Conservation (phyloP, 2,329 filamentous ascomycete species). For the Graphiopsis chlorocephala region DNA sequence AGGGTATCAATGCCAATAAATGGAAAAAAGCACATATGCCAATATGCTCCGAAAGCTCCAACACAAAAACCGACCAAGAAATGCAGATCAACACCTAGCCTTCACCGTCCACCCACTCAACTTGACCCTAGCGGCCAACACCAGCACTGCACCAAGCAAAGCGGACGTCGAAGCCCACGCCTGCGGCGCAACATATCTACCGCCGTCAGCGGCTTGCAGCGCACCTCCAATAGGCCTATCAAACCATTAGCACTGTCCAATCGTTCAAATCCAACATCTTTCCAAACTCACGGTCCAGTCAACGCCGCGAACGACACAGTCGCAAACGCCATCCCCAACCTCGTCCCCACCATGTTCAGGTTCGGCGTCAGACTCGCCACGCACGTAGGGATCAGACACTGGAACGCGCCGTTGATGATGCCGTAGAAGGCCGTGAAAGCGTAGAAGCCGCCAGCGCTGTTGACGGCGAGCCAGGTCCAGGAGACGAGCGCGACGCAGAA, state of each 20-base stretch:
- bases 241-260: background rate
- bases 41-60: background rate
- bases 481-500: constrained; percentile 47
- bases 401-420: constrained; percentile 43
- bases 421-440: constrained; percentile 47
- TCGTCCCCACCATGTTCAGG: constrained; percentile 44
- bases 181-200: constrained; percentile 43
- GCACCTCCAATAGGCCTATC: constrained; percentile 45
- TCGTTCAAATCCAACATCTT: background rate
- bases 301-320: constrained; percentile 45
- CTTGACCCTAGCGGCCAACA: constrained; percentile 25
- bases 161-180: constrained; percentile 39
- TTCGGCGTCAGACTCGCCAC: constrained; percentile 46
- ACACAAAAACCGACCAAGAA: background rate
- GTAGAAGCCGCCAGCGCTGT: constrained; percentile 38
- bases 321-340: constrained; percentile 49
- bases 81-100: constrained; percentile 17
- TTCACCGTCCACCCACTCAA: constrained; percentile 27
- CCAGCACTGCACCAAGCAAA: constrained; percentile 20
- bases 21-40: background rate
- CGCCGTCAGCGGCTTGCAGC: constrained; percentile 40
- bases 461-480: constrained; percentile 58
- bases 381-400: constrained; percentile 45
- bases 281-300: constrained; percentile 37
- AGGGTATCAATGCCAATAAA: background rate